Conservation (phyloP, 192 early-diverging fungal genomes). For the Obelidium mucronatum region DNA sequence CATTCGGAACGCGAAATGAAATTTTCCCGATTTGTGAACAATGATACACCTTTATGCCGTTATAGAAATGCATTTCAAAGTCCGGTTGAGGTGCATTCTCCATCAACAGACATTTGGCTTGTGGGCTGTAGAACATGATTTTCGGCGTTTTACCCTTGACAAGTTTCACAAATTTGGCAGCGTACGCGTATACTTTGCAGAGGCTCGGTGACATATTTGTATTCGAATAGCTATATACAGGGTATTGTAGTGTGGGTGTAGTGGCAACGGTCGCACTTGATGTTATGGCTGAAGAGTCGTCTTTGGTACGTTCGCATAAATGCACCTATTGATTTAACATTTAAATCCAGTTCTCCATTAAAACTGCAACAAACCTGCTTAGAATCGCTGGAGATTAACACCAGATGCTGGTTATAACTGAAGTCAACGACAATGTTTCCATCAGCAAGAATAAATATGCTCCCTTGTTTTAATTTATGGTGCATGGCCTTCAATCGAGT, state of each 20-base stretch:
- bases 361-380: no score
- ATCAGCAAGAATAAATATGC: slow-evolving; percentile 41
- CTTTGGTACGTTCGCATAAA: slow-evolving; percentile 43
- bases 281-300: background rate
- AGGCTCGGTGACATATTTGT: background rate
- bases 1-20: slow-evolving; percentile 2
- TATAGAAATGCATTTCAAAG: slow-evolving; percentile 72
- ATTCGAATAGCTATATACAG: background rate
- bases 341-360: no score
- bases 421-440: slow-evolving; percentile 57
- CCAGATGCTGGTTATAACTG: slow-evolving; percentile 42
- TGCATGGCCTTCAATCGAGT: slow-evolving; percentile 52
- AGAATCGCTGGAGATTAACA: slow-evolving; percentile 47
- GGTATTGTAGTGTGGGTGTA: background rate
- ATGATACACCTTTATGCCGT: slow-evolving; percentile 61
- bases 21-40: slow-evolving; percentile 4
- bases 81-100: slow-evolving; percentile 69
- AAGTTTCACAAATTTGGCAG: slow-evolving; percentile 59
- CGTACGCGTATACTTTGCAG: slow-evolving; percentile 35
- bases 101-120: slow-evolving; percentile 73
- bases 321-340: no score
- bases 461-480: slow-evolving; percentile 61
- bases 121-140: slow-evolving; percentile 72
- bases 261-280: background rate
- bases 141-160: slow-evolving; percentile 69